These are phyloP conservation scores for Ophidiomyces ophidiicola DNA, from an alignment of 2,329 filamentous ascomycete species.

Conservation along the genomic window DNA sequence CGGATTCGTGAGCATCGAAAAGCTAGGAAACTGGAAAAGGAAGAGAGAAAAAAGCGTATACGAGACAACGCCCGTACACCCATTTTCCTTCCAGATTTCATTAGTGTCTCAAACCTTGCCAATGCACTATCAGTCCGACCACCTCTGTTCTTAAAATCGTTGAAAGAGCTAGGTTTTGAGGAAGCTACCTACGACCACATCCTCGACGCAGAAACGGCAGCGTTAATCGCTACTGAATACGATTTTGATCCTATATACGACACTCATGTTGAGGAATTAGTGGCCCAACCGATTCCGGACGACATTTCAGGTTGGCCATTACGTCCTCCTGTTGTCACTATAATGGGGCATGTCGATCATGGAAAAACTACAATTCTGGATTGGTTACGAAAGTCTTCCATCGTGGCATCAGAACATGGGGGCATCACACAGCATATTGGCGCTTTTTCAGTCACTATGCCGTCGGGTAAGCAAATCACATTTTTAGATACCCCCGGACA, in stretches of 20 bases:
- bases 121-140: conserved; percentile 58
- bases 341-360: conserved; percentile 98
- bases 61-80: conserved; percentile 38
- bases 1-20: conserved; percentile 5
- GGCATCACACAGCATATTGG: conserved; percentile 98
- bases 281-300: conserved; percentile 53
- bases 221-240: conserved; percentile 81
- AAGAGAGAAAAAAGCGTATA: conserved; percentile 32
- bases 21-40: conserved; percentile 23
- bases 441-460: conserved; percentile 83
- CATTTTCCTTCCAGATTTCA: conserved; percentile 78
- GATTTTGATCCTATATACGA: conserved; percentile 78
- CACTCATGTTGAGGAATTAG: conserved; percentile 54
- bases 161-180: conserved; percentile 82
- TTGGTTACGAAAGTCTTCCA: conserved; percentile 81
- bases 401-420: conserved; percentile 83
- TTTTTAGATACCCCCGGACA: conserved; percentile 96
- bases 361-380: conserved; percentile 95
- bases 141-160: conserved; percentile 58
- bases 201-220: conserved; percentile 80
- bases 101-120: conserved; percentile 74
- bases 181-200: conserved; percentile 71
- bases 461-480: conserved; percentile 77
- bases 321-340: conserved; percentile 88
- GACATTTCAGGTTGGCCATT: conserved; percentile 56